Evolutionary conservation across 345 rosid species (phyloP).

Genomic region (Pistacia atlantica): DNA sequence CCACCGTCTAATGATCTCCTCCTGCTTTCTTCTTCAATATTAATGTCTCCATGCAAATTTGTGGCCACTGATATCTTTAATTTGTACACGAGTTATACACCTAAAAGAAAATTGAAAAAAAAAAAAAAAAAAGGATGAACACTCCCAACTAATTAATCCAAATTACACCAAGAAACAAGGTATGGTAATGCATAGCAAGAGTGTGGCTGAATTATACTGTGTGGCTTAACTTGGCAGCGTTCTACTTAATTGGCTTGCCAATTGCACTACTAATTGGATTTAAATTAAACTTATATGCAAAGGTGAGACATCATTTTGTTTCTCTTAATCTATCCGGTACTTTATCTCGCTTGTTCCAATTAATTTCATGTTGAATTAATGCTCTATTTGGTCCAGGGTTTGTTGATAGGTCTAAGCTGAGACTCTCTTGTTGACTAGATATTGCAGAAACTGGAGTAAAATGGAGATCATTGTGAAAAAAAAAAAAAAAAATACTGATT

Average conservation of each 20-base stretch:
- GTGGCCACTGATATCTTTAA: too few relatives aligned
- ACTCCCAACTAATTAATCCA: too few relatives aligned
- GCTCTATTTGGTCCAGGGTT: conserved; percentile 40
- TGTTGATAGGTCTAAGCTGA: conserved; percentile 70
- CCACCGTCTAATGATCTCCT: too few relatives aligned
- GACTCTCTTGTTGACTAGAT: conserved; percentile 44
- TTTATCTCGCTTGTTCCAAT: neutral
- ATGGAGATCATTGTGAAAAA: conserved; percentile 17
- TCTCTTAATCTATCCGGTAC: neutral
- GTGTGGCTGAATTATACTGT: conserved; percentile 60
- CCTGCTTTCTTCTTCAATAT: too few relatives aligned
- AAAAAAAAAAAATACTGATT: neutral
- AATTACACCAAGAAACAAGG: too few relatives aligned
- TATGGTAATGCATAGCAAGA: too few relatives aligned
- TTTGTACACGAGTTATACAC: too few relatives aligned
- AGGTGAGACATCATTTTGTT: conserved; percentile 35
- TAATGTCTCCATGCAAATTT: too few relatives aligned
- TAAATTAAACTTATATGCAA: conserved; percentile 45
- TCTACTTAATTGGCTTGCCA: conserved; percentile 53
- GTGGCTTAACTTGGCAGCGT: conserved; percentile 51
- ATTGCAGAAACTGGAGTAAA: conserved; percentile 52
- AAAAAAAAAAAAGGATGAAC: too few relatives aligned
- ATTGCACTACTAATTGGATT: conserved; percentile 53
- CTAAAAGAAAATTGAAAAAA: too few relatives aligned
- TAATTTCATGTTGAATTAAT: neutral